Evolutionary conservation across 441 rosid genomes (phyloP).

Genomic region (Corymbia calophylla): DNA sequence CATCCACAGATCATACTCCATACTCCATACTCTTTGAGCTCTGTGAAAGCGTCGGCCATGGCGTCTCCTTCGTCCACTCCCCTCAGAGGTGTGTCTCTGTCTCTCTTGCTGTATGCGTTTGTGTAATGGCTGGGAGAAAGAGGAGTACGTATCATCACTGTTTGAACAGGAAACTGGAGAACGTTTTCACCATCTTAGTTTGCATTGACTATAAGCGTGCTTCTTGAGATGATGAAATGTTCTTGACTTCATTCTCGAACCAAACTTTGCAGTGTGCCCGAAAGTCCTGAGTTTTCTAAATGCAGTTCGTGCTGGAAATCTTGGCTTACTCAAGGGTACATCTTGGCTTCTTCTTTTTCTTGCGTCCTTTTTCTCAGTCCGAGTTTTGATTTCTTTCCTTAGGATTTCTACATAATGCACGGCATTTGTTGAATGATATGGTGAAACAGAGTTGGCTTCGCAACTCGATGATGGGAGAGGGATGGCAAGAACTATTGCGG

Average conservation of each 20-base stretch:
- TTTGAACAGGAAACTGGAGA: neutral
- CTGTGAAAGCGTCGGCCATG: conserved; percentile 19
- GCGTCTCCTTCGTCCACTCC: conserved; percentile 63
- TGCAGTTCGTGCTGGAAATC: conserved; percentile 66
- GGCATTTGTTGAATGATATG: neutral
- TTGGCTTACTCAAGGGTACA: conserved; percentile 78
- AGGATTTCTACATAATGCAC: neutral
- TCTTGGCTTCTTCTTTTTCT: neutral
- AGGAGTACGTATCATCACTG: neutral
- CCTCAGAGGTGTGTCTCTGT: conserved; percentile 35
- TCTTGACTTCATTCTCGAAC: neutral
- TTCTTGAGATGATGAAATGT: neutral
- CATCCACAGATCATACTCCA: neutral
- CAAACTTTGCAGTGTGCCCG: conserved; percentile 43
- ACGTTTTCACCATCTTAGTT: neutral
- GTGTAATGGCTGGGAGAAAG: neutral
- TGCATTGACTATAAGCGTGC: neutral
- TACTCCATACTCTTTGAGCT: neutral
- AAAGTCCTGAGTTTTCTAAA: conserved; percentile 65
- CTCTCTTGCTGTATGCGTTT: neutral
- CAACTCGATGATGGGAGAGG: conserved; percentile 88
- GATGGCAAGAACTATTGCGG: conserved; percentile 51
- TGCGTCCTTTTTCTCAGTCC: neutral
- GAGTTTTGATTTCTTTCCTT: neutral
- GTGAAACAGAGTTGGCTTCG: conserved; percentile 42